Base-by-base conservation (phyloP, 1,284 basidiomycete genomes). In the Papiliotrema laurentii region DNA sequence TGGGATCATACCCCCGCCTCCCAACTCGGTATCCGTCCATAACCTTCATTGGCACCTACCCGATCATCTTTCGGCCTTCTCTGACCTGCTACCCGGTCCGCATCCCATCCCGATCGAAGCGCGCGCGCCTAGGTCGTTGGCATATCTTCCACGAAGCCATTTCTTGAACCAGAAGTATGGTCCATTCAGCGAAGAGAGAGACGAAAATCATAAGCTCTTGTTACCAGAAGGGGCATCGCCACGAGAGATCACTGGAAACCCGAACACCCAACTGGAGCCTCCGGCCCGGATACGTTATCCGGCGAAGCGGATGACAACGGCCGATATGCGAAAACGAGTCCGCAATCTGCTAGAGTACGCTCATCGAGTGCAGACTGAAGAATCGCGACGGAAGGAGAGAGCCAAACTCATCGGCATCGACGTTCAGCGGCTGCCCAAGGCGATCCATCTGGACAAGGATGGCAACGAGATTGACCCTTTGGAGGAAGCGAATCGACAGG, bases 291-390 rank as follows among this genome's bases (percentile, higher is more conserved):
- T 97, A 50, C 87, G 89, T 61, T 98, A 90, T 84, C 94, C 94
- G 0, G 82, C 83, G 55, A 94, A 96, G 72, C 81, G 94, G 45
- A 91, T 86, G 81, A 96, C 92, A 59, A 84, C 94, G 22, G 86
- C 84, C 18, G 94, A 98, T 69, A 96, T 98, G 90, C 88, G 91
- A 70, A 97, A 97, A 76, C 83, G 94, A 19, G 90, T 96, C 19
- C 80, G 90, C 39, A 83, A 86, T 49, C 80, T 97, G 50, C 82
- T 94, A 30, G 94, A 97, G 64, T 97, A 90, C 83, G 89, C 79
- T 16, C 72, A 72, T 0, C 59, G 76, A 19, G 59, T 68, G 3
- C 88, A 92, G 68, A 82, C 82, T 1, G 84, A 81, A 58, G 86
- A 86, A 43, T 77, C 80, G 28, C 87, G 87, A 69, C 80, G 87